phyloP scores from a whole-genome alignment of 2,329 filamentous ascomycete genomes.

The Didymella segeticola region DNA sequence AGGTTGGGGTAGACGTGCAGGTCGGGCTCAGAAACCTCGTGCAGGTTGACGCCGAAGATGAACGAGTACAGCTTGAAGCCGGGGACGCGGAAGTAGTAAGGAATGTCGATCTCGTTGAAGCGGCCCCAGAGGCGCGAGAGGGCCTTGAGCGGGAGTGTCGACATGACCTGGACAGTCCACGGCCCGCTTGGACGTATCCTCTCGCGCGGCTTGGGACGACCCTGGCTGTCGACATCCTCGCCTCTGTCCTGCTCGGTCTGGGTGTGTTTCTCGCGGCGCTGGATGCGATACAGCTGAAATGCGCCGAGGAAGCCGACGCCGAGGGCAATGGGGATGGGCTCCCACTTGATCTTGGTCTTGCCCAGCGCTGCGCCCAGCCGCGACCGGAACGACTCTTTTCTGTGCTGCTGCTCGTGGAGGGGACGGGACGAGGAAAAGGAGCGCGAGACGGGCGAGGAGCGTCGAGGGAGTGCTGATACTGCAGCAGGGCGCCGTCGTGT shows the following conservation, averaged over 20 bases:
- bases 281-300: conserved; percentile 82
- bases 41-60: conserved; percentile 88
- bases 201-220: conserved; percentile 60
- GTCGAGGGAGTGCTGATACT: conserved; percentile 27
- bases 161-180: conserved; percentile 95
- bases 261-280: conserved; percentile 56
- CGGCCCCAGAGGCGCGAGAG: conserved; percentile 87
- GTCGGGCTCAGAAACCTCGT: conserved; percentile 87
- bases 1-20: conserved; percentile 91
- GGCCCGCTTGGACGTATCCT: conserved; percentile 82
- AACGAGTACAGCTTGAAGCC: conserved; percentile 92
- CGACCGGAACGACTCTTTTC: conserved; percentile 62
- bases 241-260: conserved; percentile 51
- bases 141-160: conserved; percentile 87
- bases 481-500: conserved; percentile 20
- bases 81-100: conserved; percentile 84
- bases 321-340: conserved; percentile 85
- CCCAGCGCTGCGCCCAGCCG: conserved; percentile 65
- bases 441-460: conserved; percentile 30
- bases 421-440: conserved; percentile 49
- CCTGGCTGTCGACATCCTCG: conserved; percentile 53
- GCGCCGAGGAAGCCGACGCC: conserved; percentile 85
- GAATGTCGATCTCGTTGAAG: conserved; percentile 89
- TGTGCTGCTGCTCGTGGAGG: conserved; percentile 51
- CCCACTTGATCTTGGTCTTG: conserved; percentile 79